Base-by-base conservation (phyloP, 208 protist genomes). In the Plasmodiophora brassicae region DNA sequence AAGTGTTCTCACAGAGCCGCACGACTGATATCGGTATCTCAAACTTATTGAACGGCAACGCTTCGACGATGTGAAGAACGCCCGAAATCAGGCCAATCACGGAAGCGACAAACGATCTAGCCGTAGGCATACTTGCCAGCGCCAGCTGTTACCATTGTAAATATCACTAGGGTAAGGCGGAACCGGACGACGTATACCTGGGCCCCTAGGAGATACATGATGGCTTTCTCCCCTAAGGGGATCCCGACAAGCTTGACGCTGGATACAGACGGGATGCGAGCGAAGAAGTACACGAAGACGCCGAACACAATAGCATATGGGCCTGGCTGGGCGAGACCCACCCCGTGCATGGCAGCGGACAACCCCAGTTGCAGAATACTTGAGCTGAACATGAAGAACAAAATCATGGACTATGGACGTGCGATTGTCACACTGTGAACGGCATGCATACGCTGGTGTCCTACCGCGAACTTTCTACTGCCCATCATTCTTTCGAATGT, bases 241-340 rank as follows among this genome's bases (percentile, higher is more conserved):
- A 78, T 38, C 10, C 65, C 65, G 5, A 32, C 5, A 5, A 78
- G 10, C 65, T 78, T 78, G 5, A 78, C n/a, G n/a, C 10, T 5
- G 5, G 65, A 78, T 5, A 78, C n/a, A 14, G 65, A 5, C n/a
- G 65, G 65, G 41, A 78, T 78, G 14, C 32, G 5, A 32, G n/a
- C 5, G 41, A 36, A 78, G n/a, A 78, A 78, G n/a, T 78, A 5
- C 14, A 78, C 65, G 41, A 78, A 78, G 5, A 78, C 32, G n/a
- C 65, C 65, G 65, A 78, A 78, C 5, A 78, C 41, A 38, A 78
- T 78, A 32, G n/a, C 14, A 32, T 78, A 78, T 44, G 65, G 65
- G 32, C 65, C 65, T 44, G 65, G 41, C n/a, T n/a, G 5, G 32
- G n/a, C 14, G 5, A 36, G 5, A 32, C 14, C 32, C 32, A 5